Conservation (phyloP, 139 green algal genomes). For the Coelastrella sp. region DNA sequence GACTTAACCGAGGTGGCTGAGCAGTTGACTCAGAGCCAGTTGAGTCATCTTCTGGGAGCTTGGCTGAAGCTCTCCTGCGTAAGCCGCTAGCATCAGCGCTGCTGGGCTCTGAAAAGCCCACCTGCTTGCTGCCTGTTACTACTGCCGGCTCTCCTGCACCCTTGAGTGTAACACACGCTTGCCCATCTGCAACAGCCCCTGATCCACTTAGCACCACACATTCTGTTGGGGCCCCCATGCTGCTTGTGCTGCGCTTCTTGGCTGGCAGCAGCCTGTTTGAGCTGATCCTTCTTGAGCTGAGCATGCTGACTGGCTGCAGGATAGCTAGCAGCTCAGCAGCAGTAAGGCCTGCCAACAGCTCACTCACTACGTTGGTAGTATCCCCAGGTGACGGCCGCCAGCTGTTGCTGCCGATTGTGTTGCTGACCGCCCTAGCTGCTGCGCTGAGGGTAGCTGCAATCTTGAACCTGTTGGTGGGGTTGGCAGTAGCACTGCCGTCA, state of each 20-base stretch:
- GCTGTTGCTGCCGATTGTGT: not conserved
- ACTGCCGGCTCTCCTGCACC: too few species aligned
- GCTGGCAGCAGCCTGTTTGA: not conserved
- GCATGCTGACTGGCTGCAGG: not conserved
- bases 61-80: too few species aligned
- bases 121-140: too few species aligned
- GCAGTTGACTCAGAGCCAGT: too few species aligned
- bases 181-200: not conserved
- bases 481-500: too few species aligned
- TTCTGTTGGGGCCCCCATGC: too few species aligned
- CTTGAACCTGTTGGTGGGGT: too few species aligned
- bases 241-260: not conserved
- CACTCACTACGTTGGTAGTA: not conserved
- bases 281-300: not conserved
- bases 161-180: not conserved
- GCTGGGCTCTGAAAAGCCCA: too few species aligned
- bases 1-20: too few species aligned
- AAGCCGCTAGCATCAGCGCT: too few species aligned
- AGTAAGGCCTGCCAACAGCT: not conserved
- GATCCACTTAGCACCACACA: not conserved
- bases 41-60: too few species aligned
- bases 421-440: not conserved
- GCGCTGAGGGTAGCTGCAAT: not conserved
- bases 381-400: not conserved
- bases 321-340: not conserved